Evolutionary conservation across 75 land plant genomes (phyloP).

Genomic region (Picea glauca): DNA sequence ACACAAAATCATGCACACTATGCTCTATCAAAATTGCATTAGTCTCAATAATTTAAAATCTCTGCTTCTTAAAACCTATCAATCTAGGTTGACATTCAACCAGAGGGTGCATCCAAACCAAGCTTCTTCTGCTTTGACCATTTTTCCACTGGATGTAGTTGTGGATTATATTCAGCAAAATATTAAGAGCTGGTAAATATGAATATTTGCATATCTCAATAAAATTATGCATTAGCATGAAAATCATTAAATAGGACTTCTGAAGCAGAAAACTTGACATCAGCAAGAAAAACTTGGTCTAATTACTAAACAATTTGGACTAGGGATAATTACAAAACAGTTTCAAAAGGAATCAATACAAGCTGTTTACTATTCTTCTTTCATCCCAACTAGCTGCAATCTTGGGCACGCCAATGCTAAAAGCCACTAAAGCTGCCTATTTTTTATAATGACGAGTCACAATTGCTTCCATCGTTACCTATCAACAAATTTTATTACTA

Average conservation of each 20-base stretch:
- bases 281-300: not conserved
- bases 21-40: not conserved
- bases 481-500: not conserved
- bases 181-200: not conserved
- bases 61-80: not conserved
- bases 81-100: not conserved
- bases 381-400: not conserved
- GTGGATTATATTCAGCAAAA: not conserved
- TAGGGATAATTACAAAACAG: not conserved
- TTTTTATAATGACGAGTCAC: not conserved
- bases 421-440: not conserved
- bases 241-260: not conserved
- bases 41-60: not conserved
- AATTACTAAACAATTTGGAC: not conserved
- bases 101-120: not conserved
- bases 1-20: too few species aligned
- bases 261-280: not conserved
- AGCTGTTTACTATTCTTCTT: not conserved
- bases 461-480: not conserved
- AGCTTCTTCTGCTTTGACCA: not conserved
- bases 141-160: not conserved
- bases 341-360: not conserved
- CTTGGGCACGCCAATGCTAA: not conserved
- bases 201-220: not conserved
- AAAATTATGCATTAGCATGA: not conserved